Conservation (phyloP, 2,329 filamentous ascomycete species). For the Boeremia exigua region DNA sequence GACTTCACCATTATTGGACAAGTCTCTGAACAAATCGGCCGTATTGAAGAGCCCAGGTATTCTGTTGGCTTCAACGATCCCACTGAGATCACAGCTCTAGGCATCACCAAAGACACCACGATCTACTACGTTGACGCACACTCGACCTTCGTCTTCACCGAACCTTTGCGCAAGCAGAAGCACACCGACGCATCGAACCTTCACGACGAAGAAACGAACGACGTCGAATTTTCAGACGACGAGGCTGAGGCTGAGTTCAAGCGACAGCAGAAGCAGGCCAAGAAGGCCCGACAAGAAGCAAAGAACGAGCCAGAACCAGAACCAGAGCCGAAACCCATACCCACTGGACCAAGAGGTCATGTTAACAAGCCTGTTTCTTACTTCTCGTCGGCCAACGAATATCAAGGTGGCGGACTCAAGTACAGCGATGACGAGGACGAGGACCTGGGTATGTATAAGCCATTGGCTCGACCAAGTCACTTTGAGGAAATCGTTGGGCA, state of each 20-base stretch:
- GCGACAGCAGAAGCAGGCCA: slow-evolving; percentile 63
- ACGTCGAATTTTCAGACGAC: slow-evolving; percentile 95
- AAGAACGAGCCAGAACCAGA: slow-evolving; percentile 31
- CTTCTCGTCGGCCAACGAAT: slow-evolving; percentile 31
- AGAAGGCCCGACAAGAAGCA: slow-evolving; percentile 50
- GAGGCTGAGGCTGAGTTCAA: slow-evolving; percentile 88
- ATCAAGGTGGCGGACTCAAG: slow-evolving; percentile 46
- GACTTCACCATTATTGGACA: slow-evolving; percentile 79
- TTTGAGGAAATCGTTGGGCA: slow-evolving; percentile 54
- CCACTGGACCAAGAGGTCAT: slow-evolving; percentile 28
- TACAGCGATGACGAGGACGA: slow-evolving; percentile 55
- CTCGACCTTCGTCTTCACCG: slow-evolving; percentile 85
- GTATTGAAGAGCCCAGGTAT: slow-evolving; percentile 86
- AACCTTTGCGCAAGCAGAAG: slow-evolving; percentile 78
- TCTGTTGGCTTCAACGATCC: slow-evolving; percentile 75
- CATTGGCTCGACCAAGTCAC: slow-evolving; percentile 55
- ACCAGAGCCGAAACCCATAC: slow-evolving; percentile 22
- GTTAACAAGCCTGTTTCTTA: slow-evolving; percentile 26
- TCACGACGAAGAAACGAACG: slow-evolving; percentile 91
- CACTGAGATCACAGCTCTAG: slow-evolving; percentile 70
- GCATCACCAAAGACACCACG: slow-evolving; percentile 70
- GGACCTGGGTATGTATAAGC: slow-evolving; percentile 55
- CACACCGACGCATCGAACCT: slow-evolving; percentile 94
- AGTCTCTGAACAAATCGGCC: slow-evolving; percentile 84
- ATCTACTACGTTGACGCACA: slow-evolving; percentile 82